These are phyloP conservation scores for Spinellus fusiger DNA, from an alignment of 192 early-diverging fungal genomes.

Conservation along the genomic window DNA sequence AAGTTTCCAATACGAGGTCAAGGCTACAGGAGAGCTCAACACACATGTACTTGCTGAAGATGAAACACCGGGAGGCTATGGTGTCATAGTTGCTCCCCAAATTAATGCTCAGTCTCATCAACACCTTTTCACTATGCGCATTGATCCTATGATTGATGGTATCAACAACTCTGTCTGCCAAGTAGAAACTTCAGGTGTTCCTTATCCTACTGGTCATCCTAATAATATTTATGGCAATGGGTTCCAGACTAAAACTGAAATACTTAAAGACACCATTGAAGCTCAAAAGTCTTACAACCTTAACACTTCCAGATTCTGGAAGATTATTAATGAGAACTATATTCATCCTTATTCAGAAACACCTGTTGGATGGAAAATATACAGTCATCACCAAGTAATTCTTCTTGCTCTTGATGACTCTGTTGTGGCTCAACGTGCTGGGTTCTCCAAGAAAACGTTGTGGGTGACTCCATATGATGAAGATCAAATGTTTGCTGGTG, in stretches of 20 bases:
- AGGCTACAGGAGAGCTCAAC: slow-evolving; percentile 38
- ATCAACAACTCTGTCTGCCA: slow-evolving; percentile 26
- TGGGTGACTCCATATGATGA: slow-evolving; percentile 38
- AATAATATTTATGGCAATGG: slow-evolving; percentile 29
- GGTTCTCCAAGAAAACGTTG: slow-evolving; percentile 31
- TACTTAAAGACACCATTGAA: slow-evolving; percentile 26
- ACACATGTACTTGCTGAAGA: slow-evolving; percentile 37
- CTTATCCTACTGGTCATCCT: slow-evolving; percentile 28
- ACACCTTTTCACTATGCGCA: slow-evolving; percentile 39
- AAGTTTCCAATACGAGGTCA: slow-evolving; percentile 37
- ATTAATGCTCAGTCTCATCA: slow-evolving; percentile 37
- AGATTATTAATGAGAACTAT: slow-evolving; percentile 27
- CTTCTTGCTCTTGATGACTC: slow-evolving; percentile 29
- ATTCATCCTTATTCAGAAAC: slow-evolving; percentile 26
- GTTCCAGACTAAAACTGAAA: slow-evolving; percentile 17
- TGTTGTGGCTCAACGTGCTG: slow-evolving; percentile 30
- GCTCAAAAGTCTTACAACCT: slow-evolving; percentile 9
- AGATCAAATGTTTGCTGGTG: slow-evolving; percentile 33
- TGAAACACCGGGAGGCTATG: slow-evolving; percentile 25
- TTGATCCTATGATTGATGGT: slow-evolving; percentile 40
- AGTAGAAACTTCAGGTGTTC: slow-evolving; percentile 17
- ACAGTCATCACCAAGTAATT: slow-evolving; percentile 18
- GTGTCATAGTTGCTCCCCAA: slow-evolving; percentile 35
- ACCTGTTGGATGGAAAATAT: slow-evolving; percentile 31
- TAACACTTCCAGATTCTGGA: slow-evolving; percentile 30